Base-by-base conservation (phyloP, 306 rosid genomes). In the Acacia confusa region DNA sequence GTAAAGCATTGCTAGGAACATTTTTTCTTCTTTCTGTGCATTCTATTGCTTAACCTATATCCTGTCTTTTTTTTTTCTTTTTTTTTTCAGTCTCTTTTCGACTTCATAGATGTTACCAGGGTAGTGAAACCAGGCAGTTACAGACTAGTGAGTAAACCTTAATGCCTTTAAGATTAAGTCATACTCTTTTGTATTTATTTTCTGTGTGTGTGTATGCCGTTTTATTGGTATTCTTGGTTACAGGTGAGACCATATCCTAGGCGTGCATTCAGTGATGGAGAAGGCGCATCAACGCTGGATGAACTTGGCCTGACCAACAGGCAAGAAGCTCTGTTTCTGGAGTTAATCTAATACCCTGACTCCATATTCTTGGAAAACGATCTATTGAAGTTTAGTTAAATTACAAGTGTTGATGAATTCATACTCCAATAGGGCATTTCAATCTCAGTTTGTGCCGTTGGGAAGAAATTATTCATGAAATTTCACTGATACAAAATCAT, bases 221-320 rank as follows among this genome's bases (percentile, higher is more conserved):
- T 73, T 32, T 25, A 50, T 44, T 75, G 65, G 65, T 64, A 27
- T 48, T 84, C 19, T 30, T 0, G 70, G 63, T 78, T 71, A 79
- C 89, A 96, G 99, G 99, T 92, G 90, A 92, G 98, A 90, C 94
- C 98, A 19, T 96, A 89, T 86, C 99, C 98, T 15, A 91, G 97
- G 93, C 94, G 89, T 38, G 92, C 97, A 64, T 96, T 92, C 78
- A 85, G 92, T 24, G 85, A 86, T 34, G 97, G 84, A 65, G 98
- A 93, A 84, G 85, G 91, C 71, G 79, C 90, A 14, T 75, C 89
- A 74, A 86, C 87, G 4, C 82, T 96, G 67, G 86, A 72, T 44
- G 99, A 93, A 77, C 94, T 96, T 12, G 98, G 98, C 52, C 84
- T 96, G 27, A 88, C 94, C 84, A 92, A 89, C 92, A 96, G 92